Percentiles rank a stretch among this genome's conserved stretches.
phyloP scores from a whole-genome alignment of 2,329 filamentous ascomycete species.

The Calonectria leucothoes region DNA sequence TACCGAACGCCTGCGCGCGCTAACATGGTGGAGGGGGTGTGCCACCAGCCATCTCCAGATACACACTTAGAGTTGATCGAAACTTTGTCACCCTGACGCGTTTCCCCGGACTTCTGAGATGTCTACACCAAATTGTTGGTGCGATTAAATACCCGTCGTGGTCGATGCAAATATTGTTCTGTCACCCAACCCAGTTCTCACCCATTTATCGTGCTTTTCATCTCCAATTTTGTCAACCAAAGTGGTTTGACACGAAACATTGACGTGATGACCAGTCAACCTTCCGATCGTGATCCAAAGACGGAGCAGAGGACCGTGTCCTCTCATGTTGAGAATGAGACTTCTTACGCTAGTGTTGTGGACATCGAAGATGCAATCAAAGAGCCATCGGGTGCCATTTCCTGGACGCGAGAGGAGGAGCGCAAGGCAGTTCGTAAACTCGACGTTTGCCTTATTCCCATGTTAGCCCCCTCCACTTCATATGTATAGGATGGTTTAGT shows the following conservation, averaged over 20 bases:
- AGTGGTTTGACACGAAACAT: background rate
- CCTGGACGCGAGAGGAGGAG: constrained; percentile 1
- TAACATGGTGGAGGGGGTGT: background rate
- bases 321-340: background rate
- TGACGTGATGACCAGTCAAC: background rate
- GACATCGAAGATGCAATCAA: background rate
- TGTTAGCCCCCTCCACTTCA: background rate
- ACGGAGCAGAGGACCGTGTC: background rate
- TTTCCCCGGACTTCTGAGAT: background rate
- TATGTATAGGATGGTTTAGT: background rate
- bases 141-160: background rate
- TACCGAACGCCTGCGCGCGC: background rate
- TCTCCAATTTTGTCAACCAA: background rate
- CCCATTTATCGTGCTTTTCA: background rate
- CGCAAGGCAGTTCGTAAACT: background rate
- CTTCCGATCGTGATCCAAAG: background rate
- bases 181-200: background rate
- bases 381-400: background rate
- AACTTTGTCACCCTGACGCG: background rate
- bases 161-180: background rate
- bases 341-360: background rate
- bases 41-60: background rate
- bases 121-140: background rate
- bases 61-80: background rate
- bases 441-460: background rate